Conservation (phyloP, 192 early-diverging fungal genomes). For the Umbelopsis vinacea region DNA sequence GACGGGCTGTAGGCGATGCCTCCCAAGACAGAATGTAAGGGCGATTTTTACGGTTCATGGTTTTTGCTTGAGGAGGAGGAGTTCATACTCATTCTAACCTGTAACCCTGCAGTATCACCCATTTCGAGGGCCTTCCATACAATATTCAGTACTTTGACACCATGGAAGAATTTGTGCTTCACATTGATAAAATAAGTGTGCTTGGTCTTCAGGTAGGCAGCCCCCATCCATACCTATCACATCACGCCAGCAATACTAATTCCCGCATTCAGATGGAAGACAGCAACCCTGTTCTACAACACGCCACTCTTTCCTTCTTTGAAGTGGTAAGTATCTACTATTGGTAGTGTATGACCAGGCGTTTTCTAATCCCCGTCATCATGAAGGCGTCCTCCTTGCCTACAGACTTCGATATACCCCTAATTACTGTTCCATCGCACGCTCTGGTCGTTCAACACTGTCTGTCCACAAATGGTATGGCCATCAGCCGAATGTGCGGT, state of each 20-base stretch:
- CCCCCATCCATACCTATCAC: no score
- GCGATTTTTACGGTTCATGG: no score
- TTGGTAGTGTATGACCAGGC: neutral
- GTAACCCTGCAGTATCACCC: slow-evolving; percentile 1
- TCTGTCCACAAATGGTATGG: slow-evolving; percentile 49
- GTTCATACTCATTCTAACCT: no score
- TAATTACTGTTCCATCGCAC: slow-evolving; percentile 51
- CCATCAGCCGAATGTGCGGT: slow-evolving; percentile 53
- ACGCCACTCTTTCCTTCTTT: slow-evolving; percentile 53
- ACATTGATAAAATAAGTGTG: slow-evolving; percentile 46
- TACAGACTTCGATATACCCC: slow-evolving; percentile 33
- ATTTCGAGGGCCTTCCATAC: slow-evolving; percentile 45
- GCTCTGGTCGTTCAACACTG: slow-evolving; percentile 48
- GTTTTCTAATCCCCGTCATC: neutral
- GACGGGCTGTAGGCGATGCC: slow-evolving; percentile 29
- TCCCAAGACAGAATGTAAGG: slow-evolving; percentile 34
- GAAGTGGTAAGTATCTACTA: slow-evolving; percentile 34
- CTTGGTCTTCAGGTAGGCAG: slow-evolving; percentile 42
- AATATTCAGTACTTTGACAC: slow-evolving; percentile 48
- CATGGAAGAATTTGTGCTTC: slow-evolving; percentile 45
- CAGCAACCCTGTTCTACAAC: slow-evolving; percentile 48
- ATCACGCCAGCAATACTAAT: no score
- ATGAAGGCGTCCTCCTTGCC: slow-evolving; percentile 29
- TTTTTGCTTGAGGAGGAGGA: neutral
- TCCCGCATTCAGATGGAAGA: slow-evolving; percentile 28